Conservation (phyloP, 2,329 filamentous ascomycete genomes). For the Penicillium sp. region DNA sequence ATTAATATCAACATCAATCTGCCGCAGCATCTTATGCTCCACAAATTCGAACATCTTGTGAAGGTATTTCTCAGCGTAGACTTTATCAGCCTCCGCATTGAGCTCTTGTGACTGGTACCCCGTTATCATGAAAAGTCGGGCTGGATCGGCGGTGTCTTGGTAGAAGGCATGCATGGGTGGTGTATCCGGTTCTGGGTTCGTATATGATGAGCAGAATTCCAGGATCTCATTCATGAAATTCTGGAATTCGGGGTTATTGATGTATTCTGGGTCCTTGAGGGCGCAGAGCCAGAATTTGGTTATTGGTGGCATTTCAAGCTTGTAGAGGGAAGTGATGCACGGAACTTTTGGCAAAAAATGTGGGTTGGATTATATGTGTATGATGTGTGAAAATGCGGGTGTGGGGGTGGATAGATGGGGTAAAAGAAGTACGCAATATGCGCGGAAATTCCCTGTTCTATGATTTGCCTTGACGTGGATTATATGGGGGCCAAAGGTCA, state of each 20-base stretch:
- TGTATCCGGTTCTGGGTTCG: slow-evolving; percentile 1
- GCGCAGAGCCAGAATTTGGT: slow-evolving; percentile 14
- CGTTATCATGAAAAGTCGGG: slow-evolving; percentile 13
- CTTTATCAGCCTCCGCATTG: slow-evolving; percentile 8
- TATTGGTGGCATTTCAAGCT: slow-evolving; percentile 9
- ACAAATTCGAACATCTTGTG: slow-evolving; percentile 7
- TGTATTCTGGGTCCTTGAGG: slow-evolving; percentile 3
- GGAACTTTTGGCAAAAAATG: too few species aligned
- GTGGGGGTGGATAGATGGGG: too few species aligned
- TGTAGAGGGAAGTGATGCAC: neutral
- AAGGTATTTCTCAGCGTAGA: slow-evolving; percentile 9
- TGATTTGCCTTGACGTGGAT: too few species aligned
- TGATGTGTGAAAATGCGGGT: too few species aligned
- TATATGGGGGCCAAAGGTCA: too few species aligned
- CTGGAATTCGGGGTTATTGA: slow-evolving; percentile 1
- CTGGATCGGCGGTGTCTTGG: slow-evolving; percentile 10
- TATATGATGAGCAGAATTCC: slow-evolving; percentile 5
- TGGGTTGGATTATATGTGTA: too few species aligned
- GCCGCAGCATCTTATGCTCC: slow-evolving; percentile 8
- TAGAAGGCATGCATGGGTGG: slow-evolving; percentile 13
- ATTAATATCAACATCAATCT: slow-evolving; percentile 8
- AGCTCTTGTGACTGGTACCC: slow-evolving; percentile 16
- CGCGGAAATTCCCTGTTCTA: too few species aligned
- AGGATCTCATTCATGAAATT: slow-evolving; percentile 9
- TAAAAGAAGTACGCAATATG: too few species aligned